These are phyloP conservation scores for Arachnopeziza araneosa DNA, from an alignment of 2,329 filamentous ascomycete species.

Conservation along the genomic window DNA sequence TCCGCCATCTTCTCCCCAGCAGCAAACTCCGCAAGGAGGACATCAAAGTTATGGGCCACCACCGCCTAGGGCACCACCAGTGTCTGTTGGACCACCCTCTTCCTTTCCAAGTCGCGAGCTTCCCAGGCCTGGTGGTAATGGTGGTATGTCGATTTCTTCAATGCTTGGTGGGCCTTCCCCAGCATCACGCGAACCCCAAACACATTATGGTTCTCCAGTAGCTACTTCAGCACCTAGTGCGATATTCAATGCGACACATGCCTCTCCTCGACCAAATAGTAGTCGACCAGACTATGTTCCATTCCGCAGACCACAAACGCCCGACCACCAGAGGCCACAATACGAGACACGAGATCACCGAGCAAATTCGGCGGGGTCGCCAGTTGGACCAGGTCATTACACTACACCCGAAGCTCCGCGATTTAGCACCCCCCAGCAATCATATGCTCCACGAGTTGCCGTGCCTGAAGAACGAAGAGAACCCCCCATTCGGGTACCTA, in stretches of 20 bases:
- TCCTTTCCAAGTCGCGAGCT: slow-evolving; percentile 49
- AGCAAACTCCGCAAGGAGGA: slow-evolving; percentile 30
- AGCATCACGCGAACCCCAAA: slow-evolving; percentile 38
- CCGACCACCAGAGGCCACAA: slow-evolving; percentile 56
- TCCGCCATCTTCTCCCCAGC: slow-evolving; percentile 44
- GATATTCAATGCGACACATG: slow-evolving; percentile 35
- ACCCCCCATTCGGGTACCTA: slow-evolving; percentile 22
- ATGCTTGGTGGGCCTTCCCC: slow-evolving; percentile 55
- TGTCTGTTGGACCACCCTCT: slow-evolving; percentile 37
- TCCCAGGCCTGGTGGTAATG: slow-evolving; percentile 41
- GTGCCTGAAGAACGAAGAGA: slow-evolving; percentile 44
- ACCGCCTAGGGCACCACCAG: slow-evolving; percentile 23
- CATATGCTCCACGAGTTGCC: slow-evolving; percentile 44
- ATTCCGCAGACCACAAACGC: slow-evolving; percentile 65
- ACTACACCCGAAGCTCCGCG: slow-evolving; percentile 52
- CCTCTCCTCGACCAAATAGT: slow-evolving; percentile 31
- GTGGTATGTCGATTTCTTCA: slow-evolving; percentile 70
- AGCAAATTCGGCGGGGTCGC: slow-evolving; percentile 32
- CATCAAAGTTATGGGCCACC: slow-evolving; percentile 31
- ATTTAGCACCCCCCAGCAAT: slow-evolving; percentile 48
- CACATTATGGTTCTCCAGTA: slow-evolving; percentile 43
- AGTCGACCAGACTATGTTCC: slow-evolving; percentile 53
- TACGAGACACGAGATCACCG: slow-evolving; percentile 42
- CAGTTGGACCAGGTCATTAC: slow-evolving; percentile 38
- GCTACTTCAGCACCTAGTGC: slow-evolving; percentile 30